These are phyloP conservation scores for Umbilicaria muhlenbergii DNA, from an alignment of 495 filamentous ascomycete species.

Conservation along the genomic window DNA sequence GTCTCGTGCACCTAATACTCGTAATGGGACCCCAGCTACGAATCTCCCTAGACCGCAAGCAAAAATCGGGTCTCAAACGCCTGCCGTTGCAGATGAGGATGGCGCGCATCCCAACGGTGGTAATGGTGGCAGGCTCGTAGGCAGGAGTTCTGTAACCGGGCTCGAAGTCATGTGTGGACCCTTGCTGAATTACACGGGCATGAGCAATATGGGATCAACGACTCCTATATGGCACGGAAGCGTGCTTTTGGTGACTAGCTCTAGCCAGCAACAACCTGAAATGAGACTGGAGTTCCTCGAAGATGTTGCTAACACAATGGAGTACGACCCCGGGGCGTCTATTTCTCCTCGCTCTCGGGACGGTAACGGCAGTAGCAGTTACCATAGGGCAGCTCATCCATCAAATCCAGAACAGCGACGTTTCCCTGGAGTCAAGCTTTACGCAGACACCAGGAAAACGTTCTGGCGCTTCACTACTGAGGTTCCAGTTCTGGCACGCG, in stretches of 20 bases:
- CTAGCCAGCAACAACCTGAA: constrained; percentile 36
- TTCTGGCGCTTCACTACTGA: constrained; percentile 70
- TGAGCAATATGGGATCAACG: constrained; percentile 40
- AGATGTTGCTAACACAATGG: neutral
- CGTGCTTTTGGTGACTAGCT: constrained; percentile 62
- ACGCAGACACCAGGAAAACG: constrained; percentile 56
- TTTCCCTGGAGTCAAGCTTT: constrained; percentile 50
- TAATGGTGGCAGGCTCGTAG: constrained; percentile 1
- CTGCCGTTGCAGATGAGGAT: neutral
- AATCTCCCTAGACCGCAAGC: no score
- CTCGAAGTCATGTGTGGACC: constrained; percentile 64
- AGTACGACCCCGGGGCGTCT: neutral
- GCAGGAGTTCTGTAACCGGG: constrained; percentile 17
- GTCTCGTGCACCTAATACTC: no score
- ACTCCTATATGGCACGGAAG: constrained; percentile 60
- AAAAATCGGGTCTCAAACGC: no score
- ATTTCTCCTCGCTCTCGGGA: neutral
- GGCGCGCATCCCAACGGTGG: constrained; percentile 1
- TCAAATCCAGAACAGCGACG: constrained; percentile 8
- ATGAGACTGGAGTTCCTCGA: constrained; percentile 22
- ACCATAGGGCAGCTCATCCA: neutral
- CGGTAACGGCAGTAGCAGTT: neutral
- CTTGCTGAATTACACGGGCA: constrained; percentile 69
- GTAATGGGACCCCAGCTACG: no score
- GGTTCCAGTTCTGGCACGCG: constrained; percentile 29